phyloP scores from a whole-genome alignment of 2,329 filamentous ascomycete genomes.

The Cordyceps fumosorosea region DNA sequence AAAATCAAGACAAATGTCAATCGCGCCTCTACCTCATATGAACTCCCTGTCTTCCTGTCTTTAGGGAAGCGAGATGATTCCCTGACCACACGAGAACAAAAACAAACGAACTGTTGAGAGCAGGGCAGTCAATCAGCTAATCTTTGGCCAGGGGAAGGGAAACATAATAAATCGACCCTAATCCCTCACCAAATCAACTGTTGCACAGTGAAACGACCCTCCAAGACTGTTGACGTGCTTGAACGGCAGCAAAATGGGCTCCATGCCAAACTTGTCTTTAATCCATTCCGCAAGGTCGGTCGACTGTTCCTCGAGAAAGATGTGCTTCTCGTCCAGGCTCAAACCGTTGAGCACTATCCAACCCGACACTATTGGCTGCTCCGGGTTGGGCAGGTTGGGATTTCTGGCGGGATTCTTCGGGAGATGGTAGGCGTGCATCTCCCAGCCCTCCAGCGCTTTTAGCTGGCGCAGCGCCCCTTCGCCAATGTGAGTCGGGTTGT shows the following conservation, averaged over 20 bases:
- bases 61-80: too few species aligned
- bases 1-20: too few species aligned
- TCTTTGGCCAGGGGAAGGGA: too few species aligned
- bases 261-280: constrained; percentile 14
- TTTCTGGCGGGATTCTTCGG: constrained; percentile 6
- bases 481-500: constrained; percentile 20
- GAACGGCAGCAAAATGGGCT: constrained; percentile 21
- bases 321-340: constrained; percentile 20
- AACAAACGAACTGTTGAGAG: too few species aligned
- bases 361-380: constrained; percentile 21
- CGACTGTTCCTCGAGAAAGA: constrained; percentile 23
- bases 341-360: constrained; percentile 24
- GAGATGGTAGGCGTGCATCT: constrained; percentile 21
- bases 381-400: constrained; percentile 15
- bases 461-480: constrained; percentile 20
- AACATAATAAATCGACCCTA: neutral
- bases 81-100: too few species aligned
- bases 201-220: constrained; percentile 27
- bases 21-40: too few species aligned
- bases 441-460: constrained; percentile 22
- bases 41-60: too few species aligned
- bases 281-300: constrained; percentile 17
- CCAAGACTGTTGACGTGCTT: constrained; percentile 27
- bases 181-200: constrained; percentile 15
- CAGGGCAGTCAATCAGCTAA: too few species aligned